phyloP scores from a whole-genome alignment of 129 eudicot genomes.

The Logfia minima region DNA sequence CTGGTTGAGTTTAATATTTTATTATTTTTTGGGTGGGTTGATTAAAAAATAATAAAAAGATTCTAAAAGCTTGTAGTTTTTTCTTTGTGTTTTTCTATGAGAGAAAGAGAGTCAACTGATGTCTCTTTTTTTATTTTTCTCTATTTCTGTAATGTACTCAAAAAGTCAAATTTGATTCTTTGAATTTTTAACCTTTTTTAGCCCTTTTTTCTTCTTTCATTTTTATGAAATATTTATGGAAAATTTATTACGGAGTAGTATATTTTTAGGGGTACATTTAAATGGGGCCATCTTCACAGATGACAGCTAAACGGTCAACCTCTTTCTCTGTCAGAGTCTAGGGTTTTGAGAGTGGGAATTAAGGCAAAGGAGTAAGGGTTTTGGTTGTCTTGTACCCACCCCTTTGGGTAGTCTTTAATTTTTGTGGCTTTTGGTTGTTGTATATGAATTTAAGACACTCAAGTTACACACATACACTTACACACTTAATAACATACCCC shows the following conservation, averaged over 20 bases:
- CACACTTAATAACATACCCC: conserved; percentile 16
- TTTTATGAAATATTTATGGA: background rate
- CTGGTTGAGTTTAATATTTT: conserved; percentile 26
- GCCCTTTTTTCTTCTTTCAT: background rate
- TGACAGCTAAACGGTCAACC: conserved; percentile 56
- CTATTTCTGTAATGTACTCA: conserved; percentile 24
- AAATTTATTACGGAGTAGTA: conserved; percentile 8
- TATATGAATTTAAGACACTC: conserved; percentile 37
- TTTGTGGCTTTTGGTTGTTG: conserved; percentile 70
- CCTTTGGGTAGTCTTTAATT: conserved; percentile 49
- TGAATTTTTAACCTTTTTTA: conserved; percentile 26
- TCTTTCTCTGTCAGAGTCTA: conserved; percentile 28
- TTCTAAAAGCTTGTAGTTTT: conserved; percentile 17
- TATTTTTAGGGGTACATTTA: conserved; percentile 30
- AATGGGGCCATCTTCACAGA: conserved; percentile 34
- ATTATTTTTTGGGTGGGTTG: conserved; percentile 6
- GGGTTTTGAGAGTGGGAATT: conserved; percentile 43
- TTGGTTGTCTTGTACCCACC: conserved; percentile 65
- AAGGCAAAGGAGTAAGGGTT: conserved; percentile 39
- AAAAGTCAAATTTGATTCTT: conserved; percentile 41
- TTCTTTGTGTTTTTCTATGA: conserved; percentile 25
- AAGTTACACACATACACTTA: conserved; percentile 20
- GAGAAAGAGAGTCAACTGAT: conserved; percentile 41
- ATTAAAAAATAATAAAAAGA: conserved; percentile 35
- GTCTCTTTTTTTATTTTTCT: conserved; percentile 23